Conservation (phyloP, 148 eudicot species). For the Polygonum aviculare region DNA sequence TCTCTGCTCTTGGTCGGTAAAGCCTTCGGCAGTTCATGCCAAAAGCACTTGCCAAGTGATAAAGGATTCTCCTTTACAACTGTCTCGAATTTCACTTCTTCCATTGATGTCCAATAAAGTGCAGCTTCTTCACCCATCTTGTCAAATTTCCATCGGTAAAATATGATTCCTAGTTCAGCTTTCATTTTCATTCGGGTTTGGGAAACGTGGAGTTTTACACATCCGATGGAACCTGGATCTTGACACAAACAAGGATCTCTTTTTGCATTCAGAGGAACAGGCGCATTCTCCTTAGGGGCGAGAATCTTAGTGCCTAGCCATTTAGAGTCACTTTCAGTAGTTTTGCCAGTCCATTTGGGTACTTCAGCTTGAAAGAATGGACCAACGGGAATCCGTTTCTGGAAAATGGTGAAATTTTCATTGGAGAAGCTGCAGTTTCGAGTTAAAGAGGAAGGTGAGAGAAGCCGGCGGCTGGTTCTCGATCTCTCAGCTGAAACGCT, state of each 20-base stretch:
- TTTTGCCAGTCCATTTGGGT: conserved; percentile 46
- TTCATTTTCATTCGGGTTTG: conserved; percentile 29
- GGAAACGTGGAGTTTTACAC: conserved; percentile 41
- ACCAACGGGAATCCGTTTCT: conserved; percentile 51
- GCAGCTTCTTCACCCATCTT: conserved; percentile 61
- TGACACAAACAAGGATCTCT: conserved; percentile 45
- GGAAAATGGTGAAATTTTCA: neutral
- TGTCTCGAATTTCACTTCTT: conserved; percentile 29
- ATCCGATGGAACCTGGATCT: conserved; percentile 32
- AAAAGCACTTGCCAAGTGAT: conserved; percentile 26
- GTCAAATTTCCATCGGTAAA: conserved; percentile 35
- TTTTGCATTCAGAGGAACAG: neutral
- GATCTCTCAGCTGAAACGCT: conserved; percentile 23
- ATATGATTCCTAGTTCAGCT: conserved; percentile 40
- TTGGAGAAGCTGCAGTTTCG: neutral
- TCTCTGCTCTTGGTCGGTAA: conserved; percentile 34
- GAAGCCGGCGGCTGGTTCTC: conserved; percentile 52
- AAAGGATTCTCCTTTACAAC: conserved; percentile 31
- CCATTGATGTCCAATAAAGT: conserved; percentile 36
- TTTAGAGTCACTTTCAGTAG: conserved; percentile 39
- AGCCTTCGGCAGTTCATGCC: conserved; percentile 28
- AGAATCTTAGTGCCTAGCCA: conserved; percentile 64
- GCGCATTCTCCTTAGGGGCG: conserved; percentile 36
- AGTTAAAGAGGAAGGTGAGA: conserved; percentile 17
- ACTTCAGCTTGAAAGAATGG: conserved; percentile 52